phyloP scores from a whole-genome alignment of 129 eudicot species.

The Kitagawia praeruptora region DNA sequence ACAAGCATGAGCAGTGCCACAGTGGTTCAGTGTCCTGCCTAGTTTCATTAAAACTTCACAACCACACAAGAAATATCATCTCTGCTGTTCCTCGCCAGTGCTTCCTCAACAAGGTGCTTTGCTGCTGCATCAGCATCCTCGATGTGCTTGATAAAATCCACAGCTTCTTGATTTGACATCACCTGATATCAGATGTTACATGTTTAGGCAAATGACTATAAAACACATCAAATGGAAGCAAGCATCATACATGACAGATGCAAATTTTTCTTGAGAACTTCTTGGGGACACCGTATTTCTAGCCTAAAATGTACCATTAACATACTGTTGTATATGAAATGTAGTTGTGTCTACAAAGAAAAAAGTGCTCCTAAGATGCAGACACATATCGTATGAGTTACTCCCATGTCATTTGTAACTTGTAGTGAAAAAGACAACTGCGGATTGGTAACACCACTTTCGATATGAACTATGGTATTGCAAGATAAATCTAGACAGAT shows the following conservation, averaged over 20 bases:
- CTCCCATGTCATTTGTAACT: neutral
- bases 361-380: neutral
- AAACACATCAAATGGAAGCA: neutral
- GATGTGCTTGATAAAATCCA: slow-evolving; percentile 45
- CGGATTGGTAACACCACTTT: neutral
- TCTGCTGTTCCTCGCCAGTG: slow-evolving; percentile 43
- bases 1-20: neutral
- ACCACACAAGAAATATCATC: slow-evolving; percentile 74
- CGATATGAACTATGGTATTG: neutral
- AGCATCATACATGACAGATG: neutral
- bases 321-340: neutral
- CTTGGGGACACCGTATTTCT: neutral
- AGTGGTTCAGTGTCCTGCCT: neutral
- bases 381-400: neutral
- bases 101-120: slow-evolving; percentile 52
- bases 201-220: neutral
- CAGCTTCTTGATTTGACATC: slow-evolving; percentile 81
- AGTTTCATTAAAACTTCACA: slow-evolving; percentile 52
- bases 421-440: neutral
- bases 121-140: slow-evolving; percentile 63
- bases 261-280: neutral
- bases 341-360: neutral
- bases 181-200: slow-evolving; percentile 30
- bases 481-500: neutral
- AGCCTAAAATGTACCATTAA: neutral